Conservation (phyloP, 2,329 filamentous ascomycete species). For the Nemania bipapillata region DNA sequence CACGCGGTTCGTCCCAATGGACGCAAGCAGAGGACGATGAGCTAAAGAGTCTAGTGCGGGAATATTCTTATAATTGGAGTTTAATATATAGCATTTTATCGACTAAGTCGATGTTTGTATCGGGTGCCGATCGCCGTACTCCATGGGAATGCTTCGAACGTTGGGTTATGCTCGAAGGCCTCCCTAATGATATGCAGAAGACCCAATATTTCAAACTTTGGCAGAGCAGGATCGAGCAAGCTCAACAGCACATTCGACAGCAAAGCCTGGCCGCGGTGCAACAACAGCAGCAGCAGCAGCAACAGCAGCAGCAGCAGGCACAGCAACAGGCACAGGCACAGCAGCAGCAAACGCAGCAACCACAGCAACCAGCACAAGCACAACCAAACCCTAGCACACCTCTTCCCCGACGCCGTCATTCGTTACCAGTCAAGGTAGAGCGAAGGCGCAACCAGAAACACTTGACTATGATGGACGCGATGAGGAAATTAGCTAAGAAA, state of each 20-base stretch:
- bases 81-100: constrained; percentile 85
- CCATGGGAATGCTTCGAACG: constrained; percentile 99
- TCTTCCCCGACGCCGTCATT: constrained; percentile 72
- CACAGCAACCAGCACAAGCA: constrained; percentile 52
- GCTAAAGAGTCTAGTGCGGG: constrained; percentile 82
- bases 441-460: constrained; percentile 87
- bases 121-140: constrained; percentile 87
- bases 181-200: constrained; percentile 93
- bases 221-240: constrained; percentile 68
- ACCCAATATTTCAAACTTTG: constrained; percentile 90
- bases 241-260: constrained; percentile 65
- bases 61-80: constrained; percentile 98
- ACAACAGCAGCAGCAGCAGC: constrained; percentile 50
- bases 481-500: constrained; percentile 95
- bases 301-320: constrained; percentile 47
- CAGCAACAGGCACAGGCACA: constrained; percentile 52
- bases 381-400: constrained; percentile 58
- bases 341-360: constrained; percentile 51
- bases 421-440: constrained; percentile 85
- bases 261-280: constrained; percentile 63
- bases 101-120: constrained; percentile 79
- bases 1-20: constrained; percentile 88
- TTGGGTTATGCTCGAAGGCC: constrained; percentile 90
- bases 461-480: constrained; percentile 88
- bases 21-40: constrained; percentile 90